Conservation (phyloP, 192 early-diverging fungal species). For the Rhizophagus clarus region DNA sequence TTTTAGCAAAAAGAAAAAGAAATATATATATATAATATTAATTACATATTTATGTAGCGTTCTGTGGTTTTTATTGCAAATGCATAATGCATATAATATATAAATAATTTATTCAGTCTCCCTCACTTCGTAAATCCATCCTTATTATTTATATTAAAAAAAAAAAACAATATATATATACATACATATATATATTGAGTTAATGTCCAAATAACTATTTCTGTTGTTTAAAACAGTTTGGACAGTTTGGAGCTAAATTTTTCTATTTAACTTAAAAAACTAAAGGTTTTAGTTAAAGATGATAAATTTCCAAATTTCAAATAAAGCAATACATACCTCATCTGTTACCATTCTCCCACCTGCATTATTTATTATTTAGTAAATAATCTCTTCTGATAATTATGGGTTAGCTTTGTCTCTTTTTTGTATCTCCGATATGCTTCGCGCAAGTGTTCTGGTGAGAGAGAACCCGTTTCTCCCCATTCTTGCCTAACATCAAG, state of each 20-base stretch:
- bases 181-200: too few relatives aligned
- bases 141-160: too few relatives aligned
- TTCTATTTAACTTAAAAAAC: too few relatives aligned
- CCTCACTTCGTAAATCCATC: background rate
- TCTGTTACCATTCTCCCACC: too few relatives aligned
- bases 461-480: constrained; percentile 72
- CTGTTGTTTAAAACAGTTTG: too few relatives aligned
- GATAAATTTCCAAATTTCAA: too few relatives aligned
- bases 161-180: too few relatives aligned
- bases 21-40: background rate
- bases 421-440: constrained; percentile 78
- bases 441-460: constrained; percentile 85
- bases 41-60: background rate
- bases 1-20: constrained; percentile 39
- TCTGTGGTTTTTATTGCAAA: background rate
- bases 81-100: background rate
- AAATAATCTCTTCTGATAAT: constrained; percentile 40
- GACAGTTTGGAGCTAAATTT: too few relatives aligned
- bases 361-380: background rate
- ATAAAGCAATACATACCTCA: too few relatives aligned
- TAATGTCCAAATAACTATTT: too few relatives aligned
- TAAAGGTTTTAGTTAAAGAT: too few relatives aligned
- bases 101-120: constrained; percentile 2
- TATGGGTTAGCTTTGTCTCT: constrained; percentile 37
- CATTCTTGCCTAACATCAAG: constrained; percentile 80